Percentiles rank a stretch among this genome's conserved stretches.
These are phyloP conservation scores for Cynara cardunculus DNA, from an alignment of 129 eudicot genomes.

Conservation along the genomic window DNA sequence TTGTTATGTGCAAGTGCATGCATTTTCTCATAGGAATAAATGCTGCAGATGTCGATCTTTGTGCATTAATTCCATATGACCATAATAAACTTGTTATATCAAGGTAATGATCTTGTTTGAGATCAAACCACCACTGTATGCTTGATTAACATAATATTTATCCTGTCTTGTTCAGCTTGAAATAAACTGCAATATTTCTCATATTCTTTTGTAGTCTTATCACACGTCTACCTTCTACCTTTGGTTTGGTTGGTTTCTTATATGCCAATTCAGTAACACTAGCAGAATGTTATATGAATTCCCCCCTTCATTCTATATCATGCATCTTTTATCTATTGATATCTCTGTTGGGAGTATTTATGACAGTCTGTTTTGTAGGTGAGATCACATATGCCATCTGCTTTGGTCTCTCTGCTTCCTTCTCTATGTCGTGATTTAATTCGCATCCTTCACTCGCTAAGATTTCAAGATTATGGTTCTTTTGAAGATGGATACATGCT, in stretches of 20 bases:
- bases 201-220: background rate
- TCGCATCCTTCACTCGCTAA: slow-evolving; percentile 44
- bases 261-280: background rate
- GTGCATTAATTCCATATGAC: background rate
- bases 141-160: background rate
- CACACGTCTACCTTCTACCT: background rate
- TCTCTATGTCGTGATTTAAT: slow-evolving; percentile 56
- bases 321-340: slow-evolving; percentile 10
- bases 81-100: background rate
- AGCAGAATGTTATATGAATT: background rate
- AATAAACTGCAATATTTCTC: background rate
- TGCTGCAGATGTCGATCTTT: slow-evolving; percentile 6
- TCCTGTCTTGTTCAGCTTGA: background rate
- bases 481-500: slow-evolving; percentile 37
- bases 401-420: slow-evolving; percentile 58
- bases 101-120: background rate
- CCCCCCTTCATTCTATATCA: background rate
- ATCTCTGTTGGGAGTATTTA: background rate
- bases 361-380: slow-evolving; percentile 47
- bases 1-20: slow-evolving; percentile 44
- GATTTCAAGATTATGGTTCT: slow-evolving; percentile 38
- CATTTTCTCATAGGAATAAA: slow-evolving; percentile 39
- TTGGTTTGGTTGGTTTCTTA: background rate
- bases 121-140: background rate
- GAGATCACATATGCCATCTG: slow-evolving; percentile 72